A percentile compares a stretch with the other conserved stretches of the same genome.
phyloP scores from a whole-genome alignment of 2,329 filamentous ascomycete genomes.

The Fusarium sp. region DNA sequence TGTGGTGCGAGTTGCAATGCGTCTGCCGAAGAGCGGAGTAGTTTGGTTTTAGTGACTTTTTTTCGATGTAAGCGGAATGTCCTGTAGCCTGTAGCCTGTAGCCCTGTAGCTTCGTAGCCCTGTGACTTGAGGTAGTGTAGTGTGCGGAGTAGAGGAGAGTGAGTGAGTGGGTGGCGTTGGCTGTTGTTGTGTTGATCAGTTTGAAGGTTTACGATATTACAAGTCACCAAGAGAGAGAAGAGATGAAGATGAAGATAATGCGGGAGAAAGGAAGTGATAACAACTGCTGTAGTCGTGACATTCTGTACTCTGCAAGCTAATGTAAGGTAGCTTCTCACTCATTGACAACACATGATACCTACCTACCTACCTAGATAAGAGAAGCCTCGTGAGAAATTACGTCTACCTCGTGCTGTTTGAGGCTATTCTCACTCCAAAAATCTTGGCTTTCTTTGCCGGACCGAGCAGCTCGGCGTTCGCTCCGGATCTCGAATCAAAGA shows the following conservation, averaged over 20 bases:
- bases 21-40: slow-evolving; percentile 31
- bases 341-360: neutral
- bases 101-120: neutral
- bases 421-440: neutral
- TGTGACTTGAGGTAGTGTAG: neutral
- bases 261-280: neutral
- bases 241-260: neutral
- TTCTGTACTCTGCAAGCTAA: neutral
- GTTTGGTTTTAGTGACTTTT: slow-evolving; percentile 4
- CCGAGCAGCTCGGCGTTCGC: slow-evolving; percentile 8
- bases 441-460: slow-evolving; percentile 5
- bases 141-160: neutral
- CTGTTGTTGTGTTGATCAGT: neutral
- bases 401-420: neutral
- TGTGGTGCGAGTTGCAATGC: slow-evolving; percentile 20
- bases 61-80: slow-evolving; percentile 12
- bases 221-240: neutral
- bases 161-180: slow-evolving; percentile 2
- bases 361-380: neutral
- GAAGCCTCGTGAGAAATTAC: neutral
- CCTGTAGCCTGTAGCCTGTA: neutral
- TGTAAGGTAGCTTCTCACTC: neutral
- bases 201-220: neutral
- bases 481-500: neutral
- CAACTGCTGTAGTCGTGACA: neutral